Evolutionary conservation across 306 rosid genomes (phyloP).

Genomic region (Lupinus albus): DNA sequence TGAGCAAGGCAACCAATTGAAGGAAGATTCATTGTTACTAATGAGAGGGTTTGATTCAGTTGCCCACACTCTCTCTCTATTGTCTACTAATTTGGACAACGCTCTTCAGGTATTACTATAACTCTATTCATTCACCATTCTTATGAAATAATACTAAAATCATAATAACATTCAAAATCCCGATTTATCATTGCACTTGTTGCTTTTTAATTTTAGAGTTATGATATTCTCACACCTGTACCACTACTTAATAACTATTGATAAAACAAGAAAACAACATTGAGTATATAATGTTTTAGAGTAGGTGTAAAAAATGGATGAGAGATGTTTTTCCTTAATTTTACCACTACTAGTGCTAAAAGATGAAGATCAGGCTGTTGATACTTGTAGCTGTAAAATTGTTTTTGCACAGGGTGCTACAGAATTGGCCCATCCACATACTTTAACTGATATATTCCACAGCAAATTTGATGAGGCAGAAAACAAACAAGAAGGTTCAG

Average conservation of each 20-base stretch:
- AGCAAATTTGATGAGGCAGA: slow-evolving; percentile 49
- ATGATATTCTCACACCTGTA: too few relatives aligned
- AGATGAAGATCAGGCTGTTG: neutral
- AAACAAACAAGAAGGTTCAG: slow-evolving; percentile 47
- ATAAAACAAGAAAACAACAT: too few relatives aligned
- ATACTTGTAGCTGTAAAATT: neutral
- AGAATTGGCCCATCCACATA: slow-evolving; percentile 79
- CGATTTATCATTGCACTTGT: neutral
- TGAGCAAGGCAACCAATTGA: slow-evolving; percentile 48
- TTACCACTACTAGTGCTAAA: neutral
- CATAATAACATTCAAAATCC: neutral
- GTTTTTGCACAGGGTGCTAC: slow-evolving; percentile 62
- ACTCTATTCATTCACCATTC: neutral
- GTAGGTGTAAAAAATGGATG: too few relatives aligned
- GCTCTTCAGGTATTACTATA: slow-evolving; percentile 69
- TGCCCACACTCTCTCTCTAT: slow-evolving; percentile 70
- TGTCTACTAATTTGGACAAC: slow-evolving; percentile 73
- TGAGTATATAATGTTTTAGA: too few relatives aligned
- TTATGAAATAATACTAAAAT: too few relatives aligned
- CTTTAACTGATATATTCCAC: slow-evolving; percentile 74
- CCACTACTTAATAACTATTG: too few relatives aligned
- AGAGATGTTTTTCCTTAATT: too few relatives aligned
- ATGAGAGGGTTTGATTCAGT: slow-evolving; percentile 89
- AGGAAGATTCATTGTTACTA: slow-evolving; percentile 73
- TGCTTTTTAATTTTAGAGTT: neutral